phyloP scores from a whole-genome alignment of 2,329 filamentous ascomycete species.

The Curvularia hawaiiensis region DNA sequence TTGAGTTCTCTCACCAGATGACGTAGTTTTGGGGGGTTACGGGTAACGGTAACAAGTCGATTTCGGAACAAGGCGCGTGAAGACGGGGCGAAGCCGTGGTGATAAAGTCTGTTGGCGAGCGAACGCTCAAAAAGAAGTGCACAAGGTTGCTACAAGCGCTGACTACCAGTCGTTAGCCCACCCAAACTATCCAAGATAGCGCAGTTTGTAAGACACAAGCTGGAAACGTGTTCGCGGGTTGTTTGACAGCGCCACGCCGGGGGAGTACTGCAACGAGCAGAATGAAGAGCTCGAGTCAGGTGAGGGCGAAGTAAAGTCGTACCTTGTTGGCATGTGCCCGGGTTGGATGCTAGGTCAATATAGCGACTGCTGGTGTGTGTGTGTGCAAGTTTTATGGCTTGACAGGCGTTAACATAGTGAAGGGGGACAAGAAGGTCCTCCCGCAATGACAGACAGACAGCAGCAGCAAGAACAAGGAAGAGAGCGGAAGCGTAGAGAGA shows the following conservation, averaged over 20 bases:
- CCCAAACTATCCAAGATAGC: conserved; percentile 45
- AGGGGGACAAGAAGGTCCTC: conserved; percentile 40
- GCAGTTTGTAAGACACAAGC: conserved; percentile 47
- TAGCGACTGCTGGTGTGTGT: conserved; percentile 22
- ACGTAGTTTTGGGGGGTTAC: conserved; percentile 18
- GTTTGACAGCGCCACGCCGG: conserved; percentile 39
- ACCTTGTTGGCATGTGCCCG: conserved; percentile 44
- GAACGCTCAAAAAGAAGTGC: conserved; percentile 35
- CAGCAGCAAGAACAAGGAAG: conserved; percentile 24
- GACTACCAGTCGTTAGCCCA: conserved; percentile 45
- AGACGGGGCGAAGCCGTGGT: conserved; percentile 29
- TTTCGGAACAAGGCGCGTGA: conserved; percentile 20
- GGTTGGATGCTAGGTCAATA: conserved; percentile 25
- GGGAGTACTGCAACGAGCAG: conserved; percentile 40
- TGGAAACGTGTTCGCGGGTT: conserved; percentile 45
- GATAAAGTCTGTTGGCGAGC: conserved; percentile 33
- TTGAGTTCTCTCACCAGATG: conserved; percentile 33
- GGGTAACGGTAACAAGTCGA: conserved; percentile 18
- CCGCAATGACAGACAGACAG: conserved; percentile 35
- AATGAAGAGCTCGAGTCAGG: conserved; percentile 40
- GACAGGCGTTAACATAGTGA: conserved; percentile 38
- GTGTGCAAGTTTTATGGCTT: conserved; percentile 36
- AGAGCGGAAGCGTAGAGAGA: conserved; percentile 43
- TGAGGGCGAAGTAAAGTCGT: conserved; percentile 32
- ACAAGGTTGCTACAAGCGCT: conserved; percentile 39